These are phyloP conservation scores for Lactarius hatsudake DNA, from an alignment of 768 basidiomycete genomes.

Conservation along the genomic window DNA sequence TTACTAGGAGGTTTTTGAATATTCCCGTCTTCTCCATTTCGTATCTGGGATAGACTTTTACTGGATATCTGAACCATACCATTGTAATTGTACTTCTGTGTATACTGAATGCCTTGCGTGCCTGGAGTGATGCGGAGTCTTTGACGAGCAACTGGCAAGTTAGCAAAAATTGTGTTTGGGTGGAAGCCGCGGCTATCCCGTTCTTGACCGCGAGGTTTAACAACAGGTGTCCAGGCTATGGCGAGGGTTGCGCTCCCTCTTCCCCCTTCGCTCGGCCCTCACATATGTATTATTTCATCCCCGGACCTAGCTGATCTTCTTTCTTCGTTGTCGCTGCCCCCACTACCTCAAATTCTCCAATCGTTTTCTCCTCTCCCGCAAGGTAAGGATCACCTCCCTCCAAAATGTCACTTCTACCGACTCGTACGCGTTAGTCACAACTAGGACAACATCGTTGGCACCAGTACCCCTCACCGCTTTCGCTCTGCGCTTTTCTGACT, in stretches of 20 bases:
- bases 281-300: slow-evolving; percentile 71
- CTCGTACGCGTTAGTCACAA: slow-evolving; percentile 53
- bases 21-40: neutral
- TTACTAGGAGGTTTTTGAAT: slow-evolving; percentile 10
- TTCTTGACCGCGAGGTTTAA: neutral
- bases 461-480: slow-evolving; percentile 73
- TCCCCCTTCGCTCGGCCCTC: slow-evolving; percentile 77
- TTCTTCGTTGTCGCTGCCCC: slow-evolving; percentile 56
- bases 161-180: neutral
- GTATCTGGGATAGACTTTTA: neutral
- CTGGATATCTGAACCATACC: slow-evolving; percentile 1
- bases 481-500: slow-evolving; percentile 73
- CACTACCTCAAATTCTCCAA: slow-evolving; percentile 71
- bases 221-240: slow-evolving; percentile 12
- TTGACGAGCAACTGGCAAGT: neutral
- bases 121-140: neutral
- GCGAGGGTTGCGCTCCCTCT: slow-evolving; percentile 48
- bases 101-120: neutral
- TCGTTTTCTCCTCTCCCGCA: slow-evolving; percentile 82
- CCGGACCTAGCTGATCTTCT: slow-evolving; percentile 66
- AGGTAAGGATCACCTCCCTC: slow-evolving; percentile 42
- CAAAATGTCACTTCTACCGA: slow-evolving; percentile 13
- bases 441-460: slow-evolving; percentile 68
- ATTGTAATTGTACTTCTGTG: neutral
- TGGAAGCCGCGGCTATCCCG: neutral